Conservation (phyloP, 2,329 filamentous ascomycete genomes). For the Botrytis elliptica region DNA sequence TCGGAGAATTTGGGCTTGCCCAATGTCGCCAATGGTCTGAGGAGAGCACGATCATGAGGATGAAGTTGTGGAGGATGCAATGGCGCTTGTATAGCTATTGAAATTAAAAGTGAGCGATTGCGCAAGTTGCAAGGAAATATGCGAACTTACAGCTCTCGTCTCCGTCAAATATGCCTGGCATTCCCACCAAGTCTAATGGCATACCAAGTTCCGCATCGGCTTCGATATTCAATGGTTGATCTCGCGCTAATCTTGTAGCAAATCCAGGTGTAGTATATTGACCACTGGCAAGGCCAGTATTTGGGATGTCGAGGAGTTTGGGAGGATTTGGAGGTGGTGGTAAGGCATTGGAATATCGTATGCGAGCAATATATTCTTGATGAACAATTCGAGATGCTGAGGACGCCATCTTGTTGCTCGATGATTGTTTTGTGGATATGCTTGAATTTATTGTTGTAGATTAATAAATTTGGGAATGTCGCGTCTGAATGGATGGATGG, state of each 20-base stretch:
- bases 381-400: conserved; percentile 54
- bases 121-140: conserved; percentile 15
- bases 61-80: conserved; percentile 70
- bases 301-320: conserved; percentile 95
- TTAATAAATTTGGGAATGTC: conserved; percentile 16
- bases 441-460: neutral
- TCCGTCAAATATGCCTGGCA: conserved; percentile 91
- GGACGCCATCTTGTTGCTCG: conserved; percentile 32
- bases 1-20: conserved; percentile 79
- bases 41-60: conserved; percentile 78
- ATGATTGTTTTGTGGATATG: conserved; percentile 3
- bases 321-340: conserved; percentile 92
- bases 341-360: conserved; percentile 92
- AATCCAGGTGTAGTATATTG: conserved; percentile 91
- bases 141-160: conserved; percentile 78
- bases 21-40: conserved; percentile 79
- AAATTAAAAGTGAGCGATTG: conserved; percentile 29
- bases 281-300: conserved; percentile 79
- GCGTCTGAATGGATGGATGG: conserved; percentile 18
- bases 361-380: conserved; percentile 96
- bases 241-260: conserved; percentile 81
- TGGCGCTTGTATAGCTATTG: conserved; percentile 75
- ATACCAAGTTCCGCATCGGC: conserved; percentile 97
- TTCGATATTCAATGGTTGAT: conserved; percentile 94
- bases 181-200: conserved; percentile 92